phyloP scores from a whole-genome alignment of 352 stramenopile species.

The Pilasporangium apinafurcum region DNA sequence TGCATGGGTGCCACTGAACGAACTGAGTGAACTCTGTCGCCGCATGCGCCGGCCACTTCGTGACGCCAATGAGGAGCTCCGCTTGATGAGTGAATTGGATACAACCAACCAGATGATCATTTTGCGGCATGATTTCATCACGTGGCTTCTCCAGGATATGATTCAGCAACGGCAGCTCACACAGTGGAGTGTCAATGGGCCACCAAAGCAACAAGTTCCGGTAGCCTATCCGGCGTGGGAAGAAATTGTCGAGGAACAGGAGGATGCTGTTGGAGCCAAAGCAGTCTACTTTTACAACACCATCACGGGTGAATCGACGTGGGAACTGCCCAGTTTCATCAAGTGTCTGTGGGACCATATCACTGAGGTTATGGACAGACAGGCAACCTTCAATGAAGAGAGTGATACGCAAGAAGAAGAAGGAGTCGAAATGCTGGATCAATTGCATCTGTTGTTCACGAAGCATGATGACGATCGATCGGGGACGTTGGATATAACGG shows the following conservation, averaged over 20 bases:
- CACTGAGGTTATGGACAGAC: constrained; percentile 12
- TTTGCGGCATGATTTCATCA: constrained; percentile 38
- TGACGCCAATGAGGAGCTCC: constrained; percentile 34
- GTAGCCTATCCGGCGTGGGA: constrained; percentile 37
- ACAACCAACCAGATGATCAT: constrained; percentile 55
- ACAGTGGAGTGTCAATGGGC: constrained; percentile 1
- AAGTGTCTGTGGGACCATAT: constrained; percentile 23
- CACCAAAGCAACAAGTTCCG: constrained; percentile 6
- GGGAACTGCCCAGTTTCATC: constrained; percentile 36
- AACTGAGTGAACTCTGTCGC: constrained; percentile 43
- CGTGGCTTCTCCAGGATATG: constrained; percentile 40
- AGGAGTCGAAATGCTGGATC: constrained; percentile 23
- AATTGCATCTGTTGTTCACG: constrained; percentile 41
- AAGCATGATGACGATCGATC: constrained; percentile 58
- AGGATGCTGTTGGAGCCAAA: constrained; percentile 1
- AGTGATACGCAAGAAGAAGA: constrained; percentile 1
- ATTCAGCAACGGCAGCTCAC: constrained; percentile 14
- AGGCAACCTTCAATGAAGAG: constrained; percentile 1
- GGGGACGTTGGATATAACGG: constrained; percentile 27
- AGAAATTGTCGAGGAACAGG: constrained; percentile 17
- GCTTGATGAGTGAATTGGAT: constrained; percentile 48
- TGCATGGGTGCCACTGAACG: constrained; percentile 23
- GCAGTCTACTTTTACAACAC: constrained; percentile 44
- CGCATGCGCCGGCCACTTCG: constrained; percentile 27
- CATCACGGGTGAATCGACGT: constrained; percentile 41